A percentile compares a stretch with the other conserved stretches of the same genome.
Evolutionary conservation across 352 stramenopile genomes (phyloP).

Genomic region (Phytophthora cactorum): DNA sequence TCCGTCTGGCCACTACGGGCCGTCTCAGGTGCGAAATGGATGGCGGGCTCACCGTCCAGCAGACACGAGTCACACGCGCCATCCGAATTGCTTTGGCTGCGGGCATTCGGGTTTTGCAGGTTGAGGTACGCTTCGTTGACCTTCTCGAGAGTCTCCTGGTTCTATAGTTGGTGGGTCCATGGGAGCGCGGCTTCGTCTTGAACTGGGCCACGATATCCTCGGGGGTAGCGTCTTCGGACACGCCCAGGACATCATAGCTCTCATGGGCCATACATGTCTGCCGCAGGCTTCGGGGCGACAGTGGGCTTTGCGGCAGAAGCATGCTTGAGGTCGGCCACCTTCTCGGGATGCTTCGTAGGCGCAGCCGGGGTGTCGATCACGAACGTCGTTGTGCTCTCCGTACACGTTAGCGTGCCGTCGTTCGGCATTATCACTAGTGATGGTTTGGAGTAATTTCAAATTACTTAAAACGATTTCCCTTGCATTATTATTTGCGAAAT

Average conservation of each 20-base stretch:
- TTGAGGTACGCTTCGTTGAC: constrained; percentile 84
- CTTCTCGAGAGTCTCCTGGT: constrained; percentile 74
- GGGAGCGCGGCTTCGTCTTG: constrained; percentile 66
- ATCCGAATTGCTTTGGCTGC: constrained; percentile 66
- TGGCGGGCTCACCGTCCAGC: constrained; percentile 34
- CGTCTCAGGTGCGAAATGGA: constrained; percentile 71
- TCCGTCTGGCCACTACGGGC: constrained; percentile 85
- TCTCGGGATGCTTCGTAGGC: constrained; percentile 29
- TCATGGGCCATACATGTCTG: constrained; percentile 36
- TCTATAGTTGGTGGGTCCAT: constrained; percentile 74
- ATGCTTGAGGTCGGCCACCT: no score
- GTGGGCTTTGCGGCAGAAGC: constrained; percentile 5
- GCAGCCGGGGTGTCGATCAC: not conserved
- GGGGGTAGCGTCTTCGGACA: constrained; percentile 65
- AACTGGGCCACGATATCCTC: constrained; percentile 83
- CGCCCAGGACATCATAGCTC: constrained; percentile 73
- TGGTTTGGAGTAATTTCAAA: no score
- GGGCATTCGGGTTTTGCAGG: constrained; percentile 64
- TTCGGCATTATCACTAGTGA: no score
- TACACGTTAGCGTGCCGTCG: no score
- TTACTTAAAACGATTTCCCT: no score
- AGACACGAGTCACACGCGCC: constrained; percentile 64
- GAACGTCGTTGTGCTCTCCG: no score
- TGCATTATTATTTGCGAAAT: no score
- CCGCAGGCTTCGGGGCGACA: constrained; percentile 1